A percentile compares a stretch with the other conserved stretches of the same genome.
Evolutionary conservation across 257 asterid species (phyloP).

Genomic region (Voacanga thouarsii): DNA sequence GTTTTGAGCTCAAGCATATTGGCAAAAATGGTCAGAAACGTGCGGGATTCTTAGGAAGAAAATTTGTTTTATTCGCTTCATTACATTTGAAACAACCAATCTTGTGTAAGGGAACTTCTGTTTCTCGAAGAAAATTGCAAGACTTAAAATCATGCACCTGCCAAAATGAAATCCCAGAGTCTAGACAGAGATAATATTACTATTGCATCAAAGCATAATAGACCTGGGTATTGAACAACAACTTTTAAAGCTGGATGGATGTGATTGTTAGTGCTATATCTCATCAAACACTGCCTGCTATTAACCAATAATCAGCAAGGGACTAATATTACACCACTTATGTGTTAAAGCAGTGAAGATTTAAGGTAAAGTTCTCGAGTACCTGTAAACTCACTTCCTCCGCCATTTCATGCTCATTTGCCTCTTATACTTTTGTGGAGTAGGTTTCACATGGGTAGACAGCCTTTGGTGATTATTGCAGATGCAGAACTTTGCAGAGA

Average conservation of each 20-base stretch:
- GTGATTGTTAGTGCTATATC: not conserved
- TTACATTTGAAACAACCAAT: no score
- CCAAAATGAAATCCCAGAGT: no score
- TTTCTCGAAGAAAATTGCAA: not conserved
- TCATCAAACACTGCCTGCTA: not conserved
- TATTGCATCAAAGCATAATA: no score
- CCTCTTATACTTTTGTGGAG: not conserved
- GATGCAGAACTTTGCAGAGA: slow-evolving; percentile 89
- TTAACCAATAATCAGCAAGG: not conserved
- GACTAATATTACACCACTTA: not conserved
- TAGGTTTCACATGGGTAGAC: slow-evolving; percentile 98
- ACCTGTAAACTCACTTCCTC: not conserved
- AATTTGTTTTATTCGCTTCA: no score
- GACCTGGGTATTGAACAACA: no score
- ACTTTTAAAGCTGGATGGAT: not conserved
- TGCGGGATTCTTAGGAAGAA: no score
- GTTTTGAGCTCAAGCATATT: not conserved
- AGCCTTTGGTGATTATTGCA: slow-evolving; percentile 83
- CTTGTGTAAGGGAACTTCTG: not conserved
- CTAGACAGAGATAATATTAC: no score
- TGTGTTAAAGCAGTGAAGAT: not conserved
- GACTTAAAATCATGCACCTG: not conserved
- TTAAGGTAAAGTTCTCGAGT: not conserved
- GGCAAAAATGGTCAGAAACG: not conserved
- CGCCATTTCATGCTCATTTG: slow-evolving; percentile 4